Percentiles rank a stretch among this genome's conserved stretches.
Evolutionary conservation across 768 basidiomycete species (phyloP).

Genomic region (Mycena leptocephala): DNA sequence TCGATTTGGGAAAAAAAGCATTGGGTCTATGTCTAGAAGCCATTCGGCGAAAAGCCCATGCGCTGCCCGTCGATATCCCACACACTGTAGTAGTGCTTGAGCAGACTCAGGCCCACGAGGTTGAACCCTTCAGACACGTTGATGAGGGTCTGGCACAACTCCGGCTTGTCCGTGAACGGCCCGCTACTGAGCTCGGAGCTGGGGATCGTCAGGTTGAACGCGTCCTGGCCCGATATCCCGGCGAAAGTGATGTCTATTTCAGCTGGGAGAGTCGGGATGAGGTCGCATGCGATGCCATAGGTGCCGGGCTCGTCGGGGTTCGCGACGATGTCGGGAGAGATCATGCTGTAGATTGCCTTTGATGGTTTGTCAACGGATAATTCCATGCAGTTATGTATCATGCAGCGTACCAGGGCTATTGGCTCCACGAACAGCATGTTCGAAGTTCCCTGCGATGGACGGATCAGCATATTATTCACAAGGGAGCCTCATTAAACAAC

Average conservation of each 20-base stretch:
- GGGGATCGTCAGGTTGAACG: conserved; percentile 56
- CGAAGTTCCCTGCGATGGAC: conserved; percentile 14
- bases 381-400: neutral
- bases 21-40: too few relatives aligned
- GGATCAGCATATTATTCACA: neutral
- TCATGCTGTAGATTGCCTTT: conserved; percentile 52
- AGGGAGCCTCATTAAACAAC: conserved; percentile 47
- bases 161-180: conserved; percentile 50
- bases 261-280: conserved; percentile 49
- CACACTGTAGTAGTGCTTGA: conserved; percentile 56
- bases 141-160: conserved; percentile 56
- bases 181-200: conserved; percentile 56
- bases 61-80: conserved; percentile 44
- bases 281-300: conserved; percentile 52
- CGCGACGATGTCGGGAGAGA: conserved; percentile 55
- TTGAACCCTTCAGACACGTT: conserved; percentile 49
- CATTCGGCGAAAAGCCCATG: conserved; percentile 49
- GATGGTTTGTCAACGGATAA: neutral
- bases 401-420: conserved; percentile 46
- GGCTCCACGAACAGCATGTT: conserved; percentile 50
- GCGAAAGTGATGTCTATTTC: conserved; percentile 53
- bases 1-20: too few relatives aligned
- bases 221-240: conserved; percentile 37
- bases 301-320: conserved; percentile 50
- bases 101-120: conserved; percentile 51